Evolutionary conservation across 139 green algal species (phyloP), one percentile per base, ranked within the genome.

Genomic region (Chlamydomonas schloesseri): DNA sequence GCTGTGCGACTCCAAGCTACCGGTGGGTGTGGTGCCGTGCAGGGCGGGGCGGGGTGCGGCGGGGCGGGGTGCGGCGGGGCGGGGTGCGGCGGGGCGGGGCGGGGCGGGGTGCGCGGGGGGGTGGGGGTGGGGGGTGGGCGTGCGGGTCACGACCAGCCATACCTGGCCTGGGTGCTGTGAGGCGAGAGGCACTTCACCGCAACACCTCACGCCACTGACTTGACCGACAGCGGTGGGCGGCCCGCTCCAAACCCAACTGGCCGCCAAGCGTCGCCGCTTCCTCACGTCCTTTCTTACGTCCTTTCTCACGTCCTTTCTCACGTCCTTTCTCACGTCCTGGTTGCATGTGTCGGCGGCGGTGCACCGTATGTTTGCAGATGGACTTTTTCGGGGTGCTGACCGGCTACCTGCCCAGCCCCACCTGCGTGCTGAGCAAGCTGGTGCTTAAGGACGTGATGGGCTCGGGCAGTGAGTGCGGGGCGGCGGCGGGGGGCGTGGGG

Each of bases 401-500:
- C 28, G 42, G 47, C 23, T 86, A 86, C 80, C 80, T 86, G 69
- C 80, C 80, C 31, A 70, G 67, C 4, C 80, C 67, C 46, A 10
- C 24, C 24, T 86, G 80, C 80, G 50, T 72, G 50, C 80, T 86
- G 31, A 42, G 3, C 20, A 55, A 58, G 67, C 80, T 86, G 80
- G 67, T 78, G 31, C 80, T 86, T 50, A 86, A 86, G 80, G 80
- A 86, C 50, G 80, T 86, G 26, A 60, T 86, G 67, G 37, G 47
- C 34, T 55, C 37, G n/a, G 80, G 80, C 37, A 86, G 80, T 86
- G 53, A 86, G 80, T 15, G 10, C 13, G 31, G 73, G n/a, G 42
- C 3, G 23, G 3, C 24, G 3, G 37, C n/a, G 20, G 23, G 34
- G 36, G 18, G 69, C n/a, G 11, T 1, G 18, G 37, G 67, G 67